Percentiles rank a stretch among this genome's conserved stretches.
Conservation (phyloP, 2,329 filamentous ascomycete genomes). For the Corynespora cassiicola region DNA sequence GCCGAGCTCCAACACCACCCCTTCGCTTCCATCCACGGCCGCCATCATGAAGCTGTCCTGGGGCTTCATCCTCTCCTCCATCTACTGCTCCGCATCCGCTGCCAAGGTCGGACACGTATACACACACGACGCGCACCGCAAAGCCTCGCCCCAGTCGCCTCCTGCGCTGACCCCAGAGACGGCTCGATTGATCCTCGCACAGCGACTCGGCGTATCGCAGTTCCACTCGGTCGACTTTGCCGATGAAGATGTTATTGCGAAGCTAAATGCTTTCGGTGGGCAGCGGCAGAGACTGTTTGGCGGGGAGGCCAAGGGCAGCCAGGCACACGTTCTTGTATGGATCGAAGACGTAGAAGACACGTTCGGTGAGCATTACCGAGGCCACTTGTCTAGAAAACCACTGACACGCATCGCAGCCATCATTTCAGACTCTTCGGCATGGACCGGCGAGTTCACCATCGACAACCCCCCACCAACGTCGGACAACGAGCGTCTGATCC, state of each 20-base stretch:
- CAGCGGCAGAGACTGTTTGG: conserved; percentile 49
- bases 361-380: conserved; percentile 33
- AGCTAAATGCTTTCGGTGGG: conserved; percentile 56
- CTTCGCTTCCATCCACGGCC: conserved; percentile 22
- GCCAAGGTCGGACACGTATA: conserved; percentile 44
- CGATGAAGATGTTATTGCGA: conserved; percentile 49
- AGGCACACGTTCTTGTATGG: conserved; percentile 45
- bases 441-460: conserved; percentile 38
- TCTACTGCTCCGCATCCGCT: conserved; percentile 44
- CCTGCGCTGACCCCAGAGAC: conserved; percentile 47
- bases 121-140: conserved; percentile 37
- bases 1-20: conserved; percentile 24
- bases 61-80: conserved; percentile 47
- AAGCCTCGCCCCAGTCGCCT: conserved; percentile 15
- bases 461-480: conserved; percentile 35
- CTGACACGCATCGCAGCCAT: conserved; percentile 33
- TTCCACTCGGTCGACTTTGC: conserved; percentile 53
- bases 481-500: conserved; percentile 43
- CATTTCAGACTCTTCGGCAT: conserved; percentile 21
- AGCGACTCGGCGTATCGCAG: conserved; percentile 57
- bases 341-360: conserved; percentile 48
- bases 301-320: conserved; percentile 24
- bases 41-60: conserved; percentile 54
- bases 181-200: conserved; percentile 58
- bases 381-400: not conserved